These are phyloP conservation scores for Podospora fimiseda DNA, from an alignment of 495 filamentous ascomycete genomes.

Conservation along the genomic window DNA sequence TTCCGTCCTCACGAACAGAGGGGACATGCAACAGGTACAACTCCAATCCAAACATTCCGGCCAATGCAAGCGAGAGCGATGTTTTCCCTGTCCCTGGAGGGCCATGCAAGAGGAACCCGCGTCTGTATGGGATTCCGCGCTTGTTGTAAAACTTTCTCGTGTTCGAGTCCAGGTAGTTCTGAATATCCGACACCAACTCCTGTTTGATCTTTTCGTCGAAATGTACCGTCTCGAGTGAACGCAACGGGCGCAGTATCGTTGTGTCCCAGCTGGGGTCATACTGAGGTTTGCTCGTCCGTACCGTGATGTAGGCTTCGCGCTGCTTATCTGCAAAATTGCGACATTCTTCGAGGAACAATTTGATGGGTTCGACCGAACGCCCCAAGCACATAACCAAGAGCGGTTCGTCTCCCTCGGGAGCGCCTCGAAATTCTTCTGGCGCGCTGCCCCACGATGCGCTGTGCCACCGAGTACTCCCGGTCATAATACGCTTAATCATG, in stretches of 20 bases:
- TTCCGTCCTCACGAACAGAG: slow-evolving; percentile 36
- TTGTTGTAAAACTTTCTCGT: slow-evolving; percentile 64
- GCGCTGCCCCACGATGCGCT: slow-evolving; percentile 10
- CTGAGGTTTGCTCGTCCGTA: slow-evolving; percentile 23
- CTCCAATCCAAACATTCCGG: slow-evolving; percentile 57
- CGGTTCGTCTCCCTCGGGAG: slow-evolving; percentile 38
- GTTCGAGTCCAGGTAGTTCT: slow-evolving; percentile 68
- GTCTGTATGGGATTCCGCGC: slow-evolving; percentile 60
- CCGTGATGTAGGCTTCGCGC: slow-evolving; percentile 38
- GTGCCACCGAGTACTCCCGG: slow-evolving; percentile 13
- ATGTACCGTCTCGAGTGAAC: slow-evolving; percentile 41
- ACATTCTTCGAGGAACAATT: slow-evolving; percentile 33
- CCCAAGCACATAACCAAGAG: slow-evolving; percentile 42
- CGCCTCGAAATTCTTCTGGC: slow-evolving; percentile 33
- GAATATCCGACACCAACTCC: slow-evolving; percentile 64
- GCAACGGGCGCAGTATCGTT: slow-evolving; percentile 39
- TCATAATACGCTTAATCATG: slow-evolving; percentile 33
- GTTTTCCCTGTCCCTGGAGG: slow-evolving; percentile 66
- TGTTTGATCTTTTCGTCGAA: slow-evolving; percentile 55
- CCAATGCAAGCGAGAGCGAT: slow-evolving; percentile 55
- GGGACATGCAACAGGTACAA: slow-evolving; percentile 58
- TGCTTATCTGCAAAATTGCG: slow-evolving; percentile 44
- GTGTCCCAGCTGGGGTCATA: slow-evolving; percentile 37
- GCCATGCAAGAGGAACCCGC: slow-evolving; percentile 58
- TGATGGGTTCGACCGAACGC: slow-evolving; percentile 42